These are phyloP conservation scores for Saturnispora mendoncae DNA, from an alignment of 805 yeast species.

Conservation along the genomic window DNA sequence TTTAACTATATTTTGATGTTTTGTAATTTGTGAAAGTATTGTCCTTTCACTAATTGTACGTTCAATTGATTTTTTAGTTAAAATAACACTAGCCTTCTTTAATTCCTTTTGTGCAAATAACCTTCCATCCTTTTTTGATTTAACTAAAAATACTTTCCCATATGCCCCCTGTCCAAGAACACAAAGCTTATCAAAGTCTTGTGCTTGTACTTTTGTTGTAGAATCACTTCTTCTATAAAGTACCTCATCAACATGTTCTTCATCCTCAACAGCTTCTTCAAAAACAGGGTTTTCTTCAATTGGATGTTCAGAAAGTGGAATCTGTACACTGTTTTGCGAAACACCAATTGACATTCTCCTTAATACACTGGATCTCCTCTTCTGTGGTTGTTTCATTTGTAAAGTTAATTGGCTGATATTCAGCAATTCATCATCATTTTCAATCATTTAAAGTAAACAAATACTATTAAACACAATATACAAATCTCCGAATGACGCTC, in stretches of 20 bases:
- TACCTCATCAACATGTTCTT: conserved; percentile 5
- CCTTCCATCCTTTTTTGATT: conserved; percentile 47
- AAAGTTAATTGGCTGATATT: neutral
- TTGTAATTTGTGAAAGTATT: conserved; percentile 50
- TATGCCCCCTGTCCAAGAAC: conserved; percentile 83
- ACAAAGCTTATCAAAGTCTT: conserved; percentile 60
- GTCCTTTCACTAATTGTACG: conserved; percentile 71
- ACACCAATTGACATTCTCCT: conserved; percentile 25
- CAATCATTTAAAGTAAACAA: no score
- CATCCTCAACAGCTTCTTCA: no score
- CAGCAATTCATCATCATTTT: no score
- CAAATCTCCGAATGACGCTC: neutral
- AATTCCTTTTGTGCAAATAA: conserved; percentile 81
- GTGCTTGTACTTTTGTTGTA: conserved; percentile 18
- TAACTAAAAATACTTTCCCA: conserved; percentile 72
- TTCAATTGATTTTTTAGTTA: conserved; percentile 45
- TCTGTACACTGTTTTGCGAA: conserved; percentile 6
- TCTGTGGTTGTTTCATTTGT: neutral
- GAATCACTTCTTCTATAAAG: conserved; percentile 13
- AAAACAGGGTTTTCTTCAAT: neutral
- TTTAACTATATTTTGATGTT: conserved; percentile 78
- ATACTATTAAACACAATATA: no score
- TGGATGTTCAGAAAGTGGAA: conserved; percentile 9
- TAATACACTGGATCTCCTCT: conserved; percentile 24
- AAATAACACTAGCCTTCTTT: conserved; percentile 64